These are phyloP conservation scores for Pichia sp. DNA, from an alignment of 1,139 yeast genomes.

Conservation along the genomic window DNA sequence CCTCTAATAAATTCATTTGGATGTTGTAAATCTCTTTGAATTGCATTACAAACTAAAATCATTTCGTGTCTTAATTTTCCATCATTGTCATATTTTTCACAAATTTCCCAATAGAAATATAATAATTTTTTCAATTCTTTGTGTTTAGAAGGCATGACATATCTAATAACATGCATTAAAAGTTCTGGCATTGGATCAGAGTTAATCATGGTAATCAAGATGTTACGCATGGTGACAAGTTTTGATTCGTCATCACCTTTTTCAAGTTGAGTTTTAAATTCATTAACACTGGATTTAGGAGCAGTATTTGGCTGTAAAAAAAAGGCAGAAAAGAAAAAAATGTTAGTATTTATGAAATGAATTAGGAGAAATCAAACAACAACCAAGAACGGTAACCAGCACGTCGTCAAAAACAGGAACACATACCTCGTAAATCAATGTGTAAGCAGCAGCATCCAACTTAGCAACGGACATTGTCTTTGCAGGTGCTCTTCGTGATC, in stretches of 20 bases:
- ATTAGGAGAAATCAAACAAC: not conserved
- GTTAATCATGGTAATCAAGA: constrained; percentile 79
- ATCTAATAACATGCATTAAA: constrained; percentile 94
- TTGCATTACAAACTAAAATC: constrained; percentile 97
- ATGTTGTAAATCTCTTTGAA: constrained; percentile 94
- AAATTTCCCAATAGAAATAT: constrained; percentile 97
- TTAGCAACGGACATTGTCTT: not conserved
- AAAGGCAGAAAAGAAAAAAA: not conserved
- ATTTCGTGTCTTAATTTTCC: constrained; percentile 97
- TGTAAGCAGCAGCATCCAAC: constrained; percentile 45
- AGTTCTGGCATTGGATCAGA: constrained; percentile 94
- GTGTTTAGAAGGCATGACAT: constrained; percentile 91
- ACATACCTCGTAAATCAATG: constrained; percentile 58
- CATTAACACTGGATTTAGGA: constrained; percentile 64
- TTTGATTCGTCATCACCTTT: constrained; percentile 86
- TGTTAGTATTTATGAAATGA: not conserved
- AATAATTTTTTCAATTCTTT: constrained; percentile 87
- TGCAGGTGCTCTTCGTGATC: no score
- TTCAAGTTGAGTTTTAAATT: constrained; percentile 75
- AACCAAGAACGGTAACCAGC: no score
- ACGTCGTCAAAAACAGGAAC: no score
- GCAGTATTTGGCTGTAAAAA: constrained; percentile 50
- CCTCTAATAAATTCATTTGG: constrained; percentile 98
- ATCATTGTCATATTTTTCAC: constrained; percentile 80
- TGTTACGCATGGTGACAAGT: constrained; percentile 83